phyloP scores from a whole-genome alignment of 2,329 filamentous ascomycete species.

The Fusarium fracticaudum region DNA sequence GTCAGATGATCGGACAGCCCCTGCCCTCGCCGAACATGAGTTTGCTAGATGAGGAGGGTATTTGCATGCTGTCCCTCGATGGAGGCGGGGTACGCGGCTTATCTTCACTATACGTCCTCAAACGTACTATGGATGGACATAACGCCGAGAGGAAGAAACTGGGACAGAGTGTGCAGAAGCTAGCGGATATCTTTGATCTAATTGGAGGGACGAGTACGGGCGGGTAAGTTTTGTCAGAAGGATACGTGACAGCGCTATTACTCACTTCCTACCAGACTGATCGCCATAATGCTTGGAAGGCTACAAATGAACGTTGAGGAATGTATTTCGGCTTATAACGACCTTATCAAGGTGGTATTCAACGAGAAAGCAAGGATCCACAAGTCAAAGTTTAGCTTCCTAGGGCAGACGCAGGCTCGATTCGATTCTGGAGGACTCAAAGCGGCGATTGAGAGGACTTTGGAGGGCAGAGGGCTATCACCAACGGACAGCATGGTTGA shows the following conservation, averaged over 20 bases:
- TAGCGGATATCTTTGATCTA: slow-evolving; percentile 1
- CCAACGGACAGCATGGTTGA: no score
- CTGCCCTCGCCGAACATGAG: not conserved
- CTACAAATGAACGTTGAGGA: not conserved
- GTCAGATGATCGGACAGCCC: not conserved
- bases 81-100: not conserved
- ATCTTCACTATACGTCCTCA: not conserved
- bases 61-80: slow-evolving; percentile 4
- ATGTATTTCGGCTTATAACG: not conserved
- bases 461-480: no score
- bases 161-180: not conserved
- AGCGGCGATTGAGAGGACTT: no score
- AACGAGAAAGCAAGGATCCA: no score
- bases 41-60: not conserved
- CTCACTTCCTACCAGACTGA: not conserved
- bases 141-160: not conserved
- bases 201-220: slow-evolving; percentile 5
- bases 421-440: no score
- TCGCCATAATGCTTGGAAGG: slow-evolving; percentile 1
- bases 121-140: not conserved
- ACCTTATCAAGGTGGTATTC: not conserved
- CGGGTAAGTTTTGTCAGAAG: not conserved
- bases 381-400: no score
- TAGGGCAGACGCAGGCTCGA: no score
- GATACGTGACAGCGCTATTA: accelerated